A percentile compares a stretch with the other conserved stretches of the same genome.
These are phyloP conservation scores for Collybiopsis luxurians DNA, from an alignment of 768 basidiomycete genomes.

Conservation along the genomic window DNA sequence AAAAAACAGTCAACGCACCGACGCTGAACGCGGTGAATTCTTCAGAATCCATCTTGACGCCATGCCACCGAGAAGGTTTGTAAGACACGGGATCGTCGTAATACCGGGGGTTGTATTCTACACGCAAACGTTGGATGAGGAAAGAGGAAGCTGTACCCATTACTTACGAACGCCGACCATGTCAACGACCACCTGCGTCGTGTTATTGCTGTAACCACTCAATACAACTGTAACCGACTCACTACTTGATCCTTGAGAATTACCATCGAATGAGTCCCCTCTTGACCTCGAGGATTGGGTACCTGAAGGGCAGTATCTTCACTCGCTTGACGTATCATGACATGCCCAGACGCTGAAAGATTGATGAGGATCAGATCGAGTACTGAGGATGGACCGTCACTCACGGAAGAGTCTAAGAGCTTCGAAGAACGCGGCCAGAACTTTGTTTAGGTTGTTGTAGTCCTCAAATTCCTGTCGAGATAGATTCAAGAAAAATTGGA, in stretches of 20 bases:
- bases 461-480: conserved; percentile 27
- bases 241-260: conserved; percentile 39
- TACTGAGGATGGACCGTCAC: conserved; percentile 15
- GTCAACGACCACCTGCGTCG: conserved; percentile 36
- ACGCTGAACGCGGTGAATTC: conserved; percentile 46
- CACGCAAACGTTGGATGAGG: not conserved
- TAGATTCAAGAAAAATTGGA: conserved; percentile 18
- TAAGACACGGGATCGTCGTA: conserved; percentile 46
- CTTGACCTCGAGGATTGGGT: conserved; percentile 37
- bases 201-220: too few species aligned
- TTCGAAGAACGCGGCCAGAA: conserved; percentile 42
- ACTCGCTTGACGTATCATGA: conserved; percentile 40
- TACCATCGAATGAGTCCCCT: conserved; percentile 33
- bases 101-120: conserved; percentile 51
- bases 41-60: conserved; percentile 36
- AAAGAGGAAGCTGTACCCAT: conserved; percentile 6
- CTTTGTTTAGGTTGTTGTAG: conserved; percentile 38
- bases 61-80: conserved; percentile 52
- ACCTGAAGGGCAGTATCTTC: conserved; percentile 41
- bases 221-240: conserved; percentile 3
- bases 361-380: not conserved
- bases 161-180: conserved; percentile 50
- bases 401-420: conserved; percentile 43
- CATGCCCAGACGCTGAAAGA: conserved; percentile 33
- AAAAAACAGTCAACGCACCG: conserved; percentile 20